Conservation (phyloP, 2,329 filamentous ascomycete genomes). For the Trichoderma asperellum region DNA sequence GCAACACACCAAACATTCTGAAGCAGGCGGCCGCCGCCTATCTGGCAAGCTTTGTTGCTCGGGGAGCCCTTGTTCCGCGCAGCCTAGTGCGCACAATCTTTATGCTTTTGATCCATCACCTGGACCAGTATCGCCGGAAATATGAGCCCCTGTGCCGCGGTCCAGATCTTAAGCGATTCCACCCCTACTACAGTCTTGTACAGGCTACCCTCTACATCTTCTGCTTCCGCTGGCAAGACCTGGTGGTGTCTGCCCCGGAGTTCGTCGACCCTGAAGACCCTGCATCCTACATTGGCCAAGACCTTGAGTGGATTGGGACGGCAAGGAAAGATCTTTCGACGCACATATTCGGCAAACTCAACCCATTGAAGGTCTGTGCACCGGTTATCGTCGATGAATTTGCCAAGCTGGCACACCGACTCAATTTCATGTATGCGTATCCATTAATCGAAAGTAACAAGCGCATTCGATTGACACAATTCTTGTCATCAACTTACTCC, state of each 20-base stretch:
- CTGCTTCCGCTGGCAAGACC: constrained; percentile 95
- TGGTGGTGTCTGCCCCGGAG: constrained; percentile 67
- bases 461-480: constrained; percentile 77
- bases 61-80: constrained; percentile 79
- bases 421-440: constrained; percentile 88
- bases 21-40: constrained; percentile 89
- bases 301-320: constrained; percentile 76
- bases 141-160: constrained; percentile 77
- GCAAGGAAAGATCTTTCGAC: constrained; percentile 74
- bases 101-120: constrained; percentile 73
- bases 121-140: constrained; percentile 73
- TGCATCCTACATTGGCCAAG: constrained; percentile 65
- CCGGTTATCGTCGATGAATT: constrained; percentile 90
- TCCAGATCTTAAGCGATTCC: constrained; percentile 82
- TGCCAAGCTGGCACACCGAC: constrained; percentile 81
- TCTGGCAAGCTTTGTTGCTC: constrained; percentile 89
- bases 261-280: constrained; percentile 65
- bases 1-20: constrained; percentile 70
- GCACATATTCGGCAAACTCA: constrained; percentile 85
- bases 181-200: constrained; percentile 83
- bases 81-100: constrained; percentile 83
- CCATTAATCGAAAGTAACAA: constrained; percentile 91
- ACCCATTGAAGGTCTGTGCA: constrained; percentile 93
- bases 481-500: constrained; percentile 61
- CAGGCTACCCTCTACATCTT: constrained; percentile 93